Base-by-base conservation (phyloP, 805 yeast genomes). In the Candida anglica region DNA sequence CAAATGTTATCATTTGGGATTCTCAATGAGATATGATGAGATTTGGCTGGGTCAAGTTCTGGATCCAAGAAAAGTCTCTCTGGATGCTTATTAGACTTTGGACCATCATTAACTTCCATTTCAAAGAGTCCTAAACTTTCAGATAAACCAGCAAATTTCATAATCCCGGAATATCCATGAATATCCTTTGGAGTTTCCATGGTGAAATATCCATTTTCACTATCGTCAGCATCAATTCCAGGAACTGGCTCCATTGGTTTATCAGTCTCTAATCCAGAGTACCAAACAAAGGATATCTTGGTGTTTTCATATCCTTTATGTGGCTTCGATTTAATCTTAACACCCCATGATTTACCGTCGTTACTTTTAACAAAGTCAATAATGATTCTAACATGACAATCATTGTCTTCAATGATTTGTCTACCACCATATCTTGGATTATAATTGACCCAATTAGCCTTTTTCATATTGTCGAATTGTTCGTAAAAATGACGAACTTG, bases 341-440 rank as follows among this genome's bases (percentile, higher is more conserved):
- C 70, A 0, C 78, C 95, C 98, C 98, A 91, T 29, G 83, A 80
- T 13, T 75, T 76, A 3, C 81, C 85, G 36, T 75, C 81, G 6
- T 57, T 63, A 31, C 76, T 72, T 60, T 93, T 93, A 19, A 83
- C 83, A 55, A 88, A 85, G 40, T 82, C 85, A 5, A 86, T 77
- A 0, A 76, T 73, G 25, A 93, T 48, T 35, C 74, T 73, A 3
- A 88, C 57, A 35, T 77, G 76, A 40, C 78, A 73, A 21, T 74
- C 83, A 15, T 61, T 56, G 53, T 93, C 98, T 23, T 67, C 60
- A 19, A 93, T 78, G 2, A 74, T 64, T 51, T 93, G 91, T 40
- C 73, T 66, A 0, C 98, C 98, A 16, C 98, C 98, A 10, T 59
- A 32, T 42, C 98, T 71, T 4, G 96, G 88, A 52, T 93, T 98